phyloP scores from a whole-genome alignment of 2,329 filamentous ascomycete genomes.

The Zalaria sp. region DNA sequence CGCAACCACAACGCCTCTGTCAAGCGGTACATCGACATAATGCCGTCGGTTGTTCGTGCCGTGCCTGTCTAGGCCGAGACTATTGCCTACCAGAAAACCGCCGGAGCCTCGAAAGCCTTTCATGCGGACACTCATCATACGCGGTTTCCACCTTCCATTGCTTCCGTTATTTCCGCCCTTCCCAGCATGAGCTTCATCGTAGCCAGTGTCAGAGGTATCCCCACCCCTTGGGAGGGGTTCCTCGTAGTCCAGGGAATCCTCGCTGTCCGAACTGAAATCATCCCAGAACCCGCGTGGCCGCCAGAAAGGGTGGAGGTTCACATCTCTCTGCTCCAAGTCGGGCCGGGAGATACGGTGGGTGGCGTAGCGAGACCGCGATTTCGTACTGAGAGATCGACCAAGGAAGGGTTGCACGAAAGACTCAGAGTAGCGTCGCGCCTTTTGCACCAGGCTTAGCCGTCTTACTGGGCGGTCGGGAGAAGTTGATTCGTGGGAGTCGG shows the following conservation, averaged over 20 bases:
- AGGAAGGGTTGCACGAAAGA: constrained; percentile 28
- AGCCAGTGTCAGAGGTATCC: constrained; percentile 27
- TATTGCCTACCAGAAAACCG: constrained; percentile 40
- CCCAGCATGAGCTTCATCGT: constrained; percentile 6
- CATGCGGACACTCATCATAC: constrained; percentile 17
- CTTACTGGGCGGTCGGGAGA: constrained; percentile 13
- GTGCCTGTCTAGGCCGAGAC: constrained; percentile 38
- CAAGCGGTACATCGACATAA: constrained; percentile 17
- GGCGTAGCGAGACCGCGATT: not conserved
- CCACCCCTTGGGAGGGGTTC: constrained; percentile 26
- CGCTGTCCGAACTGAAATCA: constrained; percentile 29
- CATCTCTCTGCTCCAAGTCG: constrained; percentile 17
- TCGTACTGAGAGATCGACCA: constrained; percentile 9
- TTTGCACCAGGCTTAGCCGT: constrained; percentile 26
- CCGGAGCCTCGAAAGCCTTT: constrained; percentile 26
- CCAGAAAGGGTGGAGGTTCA: constrained; percentile 47
- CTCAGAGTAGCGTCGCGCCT: constrained; percentile 31
- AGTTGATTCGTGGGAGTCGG: not conserved
- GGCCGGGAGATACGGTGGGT: constrained; percentile 6
- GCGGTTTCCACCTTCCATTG: constrained; percentile 8
- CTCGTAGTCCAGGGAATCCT: constrained; percentile 15
- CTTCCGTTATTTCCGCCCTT: constrained; percentile 1
- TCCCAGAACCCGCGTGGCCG: constrained; percentile 50
- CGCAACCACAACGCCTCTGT: constrained; percentile 15
- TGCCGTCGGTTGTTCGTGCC: constrained; percentile 28